These are phyloP conservation scores for Asterochloris erici DNA, from an alignment of 139 green algal genomes.

Conservation along the genomic window DNA sequence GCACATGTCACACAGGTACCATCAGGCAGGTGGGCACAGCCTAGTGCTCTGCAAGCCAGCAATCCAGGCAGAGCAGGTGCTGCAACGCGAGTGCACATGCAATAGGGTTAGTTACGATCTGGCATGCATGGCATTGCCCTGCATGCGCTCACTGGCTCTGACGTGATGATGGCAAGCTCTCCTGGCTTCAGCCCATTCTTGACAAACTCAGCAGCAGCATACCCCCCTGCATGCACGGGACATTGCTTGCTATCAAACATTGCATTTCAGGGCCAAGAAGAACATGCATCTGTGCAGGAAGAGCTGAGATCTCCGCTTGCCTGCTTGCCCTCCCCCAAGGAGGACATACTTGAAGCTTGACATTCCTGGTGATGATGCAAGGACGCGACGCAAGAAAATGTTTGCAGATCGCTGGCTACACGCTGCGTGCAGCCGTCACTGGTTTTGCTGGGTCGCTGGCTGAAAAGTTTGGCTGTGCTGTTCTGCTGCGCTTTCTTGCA, in stretches of 20 bases:
- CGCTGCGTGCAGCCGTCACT: too few relatives aligned
- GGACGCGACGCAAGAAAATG: too few relatives aligned
- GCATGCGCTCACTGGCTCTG: slow-evolving; percentile 55
- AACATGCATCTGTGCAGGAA: background rate
- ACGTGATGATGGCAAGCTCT: slow-evolving; percentile 69
- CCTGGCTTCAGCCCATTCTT: slow-evolving; percentile 34
- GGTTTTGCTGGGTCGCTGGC: too few relatives aligned
- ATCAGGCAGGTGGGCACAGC: background rate
- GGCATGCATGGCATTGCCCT: background rate
- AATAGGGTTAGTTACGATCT: background rate
- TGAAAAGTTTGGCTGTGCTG: too few relatives aligned
- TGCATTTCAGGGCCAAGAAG: background rate
- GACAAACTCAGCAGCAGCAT: slow-evolving; percentile 48
- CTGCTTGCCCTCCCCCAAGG: slow-evolving; percentile 24
- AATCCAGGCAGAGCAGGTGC: background rate
- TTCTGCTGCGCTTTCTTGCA: too few relatives aligned
- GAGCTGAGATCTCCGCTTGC: background rate
- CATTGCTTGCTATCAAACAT: background rate
- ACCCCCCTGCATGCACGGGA: background rate
- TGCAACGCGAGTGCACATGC: background rate
- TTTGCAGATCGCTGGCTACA: too few relatives aligned
- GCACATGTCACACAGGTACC: background rate
- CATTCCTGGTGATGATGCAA: too few relatives aligned
- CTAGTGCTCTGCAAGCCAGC: background rate
- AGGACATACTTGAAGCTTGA: slow-evolving; percentile 25